Conservation (phyloP, 768 basidiomycete species). For the Mrakia blollopis region DNA sequence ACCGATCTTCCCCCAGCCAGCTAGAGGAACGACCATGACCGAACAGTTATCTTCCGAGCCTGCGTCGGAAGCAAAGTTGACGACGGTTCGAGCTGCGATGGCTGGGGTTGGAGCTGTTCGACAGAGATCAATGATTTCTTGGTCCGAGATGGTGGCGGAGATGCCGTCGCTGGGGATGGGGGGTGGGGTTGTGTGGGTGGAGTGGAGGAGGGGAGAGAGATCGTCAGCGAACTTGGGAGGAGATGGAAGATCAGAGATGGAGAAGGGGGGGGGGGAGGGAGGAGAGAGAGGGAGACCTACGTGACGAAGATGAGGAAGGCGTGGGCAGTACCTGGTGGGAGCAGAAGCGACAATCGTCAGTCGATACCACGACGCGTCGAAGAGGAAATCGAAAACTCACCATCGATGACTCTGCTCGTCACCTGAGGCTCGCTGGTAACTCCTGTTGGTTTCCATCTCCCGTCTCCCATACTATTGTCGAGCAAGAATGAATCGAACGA, state of each 20-base stretch:
- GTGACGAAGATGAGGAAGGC: constrained; percentile 84
- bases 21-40: constrained; percentile 80
- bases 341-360: not conserved
- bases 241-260: no score
- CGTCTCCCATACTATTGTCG: constrained; percentile 59
- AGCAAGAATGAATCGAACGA: not conserved
- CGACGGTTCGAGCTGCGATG: constrained; percentile 19
- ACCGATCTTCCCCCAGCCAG: constrained; percentile 78
- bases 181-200: not conserved
- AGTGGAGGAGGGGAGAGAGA: not conserved
- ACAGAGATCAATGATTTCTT: constrained; percentile 81
- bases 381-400: not conserved
- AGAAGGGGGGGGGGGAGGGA: not conserved
- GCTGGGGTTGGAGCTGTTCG: constrained; percentile 5
- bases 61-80: constrained; percentile 40
- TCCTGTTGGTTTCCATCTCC: constrained; percentile 80
- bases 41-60: constrained; percentile 89
- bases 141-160: constrained; percentile 82
- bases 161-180: constrained; percentile 60
- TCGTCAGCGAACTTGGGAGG: no score
- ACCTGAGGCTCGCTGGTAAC: constrained; percentile 53
- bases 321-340: constrained; percentile 65
- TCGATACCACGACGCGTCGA: not conserved
- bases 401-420: constrained; percentile 27
- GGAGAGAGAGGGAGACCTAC: constrained; percentile 16